Evolutionary conservation across 225 moss, liverwort and hornwort genomes (phyloP).

Genomic region (Neckera pumila): DNA sequence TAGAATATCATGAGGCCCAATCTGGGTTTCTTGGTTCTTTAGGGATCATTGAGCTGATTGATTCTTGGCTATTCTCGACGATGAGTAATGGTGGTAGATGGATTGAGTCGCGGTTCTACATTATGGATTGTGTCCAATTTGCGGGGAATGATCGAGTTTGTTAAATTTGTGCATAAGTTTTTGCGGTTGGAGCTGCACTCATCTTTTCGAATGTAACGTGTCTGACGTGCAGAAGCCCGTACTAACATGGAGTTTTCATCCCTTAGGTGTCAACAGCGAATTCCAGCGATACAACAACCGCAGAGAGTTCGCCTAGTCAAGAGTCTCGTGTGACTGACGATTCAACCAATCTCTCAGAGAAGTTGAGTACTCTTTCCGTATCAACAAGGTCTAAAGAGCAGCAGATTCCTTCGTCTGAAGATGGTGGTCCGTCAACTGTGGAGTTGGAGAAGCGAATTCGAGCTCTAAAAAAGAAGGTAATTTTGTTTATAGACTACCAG

Average conservation of each 20-base stretch:
- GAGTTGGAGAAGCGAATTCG: slow-evolving; percentile 63
- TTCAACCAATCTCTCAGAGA: slow-evolving; percentile 19
- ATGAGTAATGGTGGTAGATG: not conserved
- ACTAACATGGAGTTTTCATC: not conserved
- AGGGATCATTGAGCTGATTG: not conserved
- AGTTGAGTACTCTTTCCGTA: slow-evolving; percentile 38
- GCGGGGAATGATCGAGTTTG: not conserved
- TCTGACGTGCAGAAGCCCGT: no score
- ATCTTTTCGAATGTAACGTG: not conserved
- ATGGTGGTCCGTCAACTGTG: slow-evolving; percentile 1
- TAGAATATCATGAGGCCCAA: not conserved
- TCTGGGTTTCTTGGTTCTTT: not conserved
- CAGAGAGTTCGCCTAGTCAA: slow-evolving; percentile 18
- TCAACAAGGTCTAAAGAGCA: slow-evolving; percentile 9
- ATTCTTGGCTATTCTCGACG: not conserved
- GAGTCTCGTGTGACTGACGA: slow-evolving; percentile 8
- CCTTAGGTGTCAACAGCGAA: slow-evolving; percentile 1
- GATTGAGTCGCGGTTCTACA: not conserved
- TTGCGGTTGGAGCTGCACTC: not conserved
- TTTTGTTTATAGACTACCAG: not conserved
- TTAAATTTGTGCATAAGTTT: not conserved
- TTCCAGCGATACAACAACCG: slow-evolving; percentile 2
- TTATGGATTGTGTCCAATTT: not conserved
- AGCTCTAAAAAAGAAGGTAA: slow-evolving; percentile 71
- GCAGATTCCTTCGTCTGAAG: slow-evolving; percentile 4